Base-by-base conservation (phyloP, 352 stramenopile genomes). In the Pythium grandisporangium region DNA sequence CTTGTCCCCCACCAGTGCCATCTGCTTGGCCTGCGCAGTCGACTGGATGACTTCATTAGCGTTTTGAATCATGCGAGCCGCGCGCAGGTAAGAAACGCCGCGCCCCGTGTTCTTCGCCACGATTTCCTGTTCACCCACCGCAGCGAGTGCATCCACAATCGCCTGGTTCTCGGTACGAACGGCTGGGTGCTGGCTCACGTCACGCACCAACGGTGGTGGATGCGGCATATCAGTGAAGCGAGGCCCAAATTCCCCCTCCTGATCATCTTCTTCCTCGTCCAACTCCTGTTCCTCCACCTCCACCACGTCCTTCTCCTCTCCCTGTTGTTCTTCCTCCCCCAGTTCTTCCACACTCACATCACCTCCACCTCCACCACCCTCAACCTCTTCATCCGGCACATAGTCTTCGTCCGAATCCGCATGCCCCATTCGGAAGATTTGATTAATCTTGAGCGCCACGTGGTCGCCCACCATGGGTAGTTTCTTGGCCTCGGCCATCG, bases 371-470 rank as follows among this genome's bases (percentile, higher is more conserved):
- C 69, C 53, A 0, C 65, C 53, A 16, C 48, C 43, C 1, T 55
- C 52, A 30, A 73, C 71, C 6, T 79, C 77, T 5, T 77, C 73
- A 12, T 61, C 66, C n/a, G 72, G 64, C 38, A 75, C 67, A 19
- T 82, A 68, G 48, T 80, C 76, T 16, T 67, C 57, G 23, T 79
- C 66, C 30, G 63, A 80, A 14, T 90, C 77, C 6, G 74, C 77
- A 35, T 90, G 69, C 0, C 73, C 77, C 0, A 84, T 55, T 11
- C 68, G 38, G 17, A 90, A 45, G 44, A 90, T 90, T 58, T 87
- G 77, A 34, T 87, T 67, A 13, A 90, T 73, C 48, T 87, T 90
- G 25, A 60, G 53, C 1, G 69, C 67, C 20, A 87, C 63, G 2
- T 55, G 38, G 20, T 61, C 40, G 27, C 77, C 77, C 1, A 90